Percentiles rank a stretch among this genome's conserved stretches.
These are phyloP conservation scores for Setomelanomma holmii DNA, from an alignment of 2,329 filamentous ascomycete genomes.

Conservation along the genomic window DNA sequence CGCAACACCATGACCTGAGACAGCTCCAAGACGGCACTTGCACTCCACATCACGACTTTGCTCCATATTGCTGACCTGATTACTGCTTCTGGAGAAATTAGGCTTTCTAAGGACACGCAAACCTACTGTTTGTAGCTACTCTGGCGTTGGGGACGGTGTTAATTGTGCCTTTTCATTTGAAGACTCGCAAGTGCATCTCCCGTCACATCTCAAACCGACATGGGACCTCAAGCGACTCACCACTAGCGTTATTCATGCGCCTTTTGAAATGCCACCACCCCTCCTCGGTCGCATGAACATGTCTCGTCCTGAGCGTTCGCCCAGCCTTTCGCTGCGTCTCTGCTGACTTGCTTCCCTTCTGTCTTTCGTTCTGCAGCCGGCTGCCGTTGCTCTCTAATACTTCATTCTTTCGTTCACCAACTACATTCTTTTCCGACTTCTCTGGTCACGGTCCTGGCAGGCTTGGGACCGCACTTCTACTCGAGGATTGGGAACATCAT, in stretches of 20 bases:
- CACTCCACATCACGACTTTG: constrained; percentile 30
- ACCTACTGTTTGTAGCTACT: constrained; percentile 24
- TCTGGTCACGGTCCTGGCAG: constrained; percentile 44
- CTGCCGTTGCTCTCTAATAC: constrained; percentile 48
- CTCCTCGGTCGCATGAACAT: constrained; percentile 41
- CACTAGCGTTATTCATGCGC: constrained; percentile 48
- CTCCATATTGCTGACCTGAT: constrained; percentile 20
- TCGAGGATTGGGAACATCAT: constrained; percentile 20
- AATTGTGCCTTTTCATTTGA: constrained; percentile 34
- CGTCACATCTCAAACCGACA: constrained; percentile 45
- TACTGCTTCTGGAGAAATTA: constrained; percentile 30
- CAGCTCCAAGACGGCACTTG: constrained; percentile 41
- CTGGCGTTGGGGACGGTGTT: constrained; percentile 19
- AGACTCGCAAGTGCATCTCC: constrained; percentile 24
- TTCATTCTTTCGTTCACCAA: constrained; percentile 38
- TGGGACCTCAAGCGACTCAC: constrained; percentile 43
- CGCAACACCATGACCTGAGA: constrained; percentile 41
- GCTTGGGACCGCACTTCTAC: constrained; percentile 36
- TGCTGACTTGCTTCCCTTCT: constrained; percentile 42
- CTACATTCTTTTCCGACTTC: constrained; percentile 29
- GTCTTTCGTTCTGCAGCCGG: constrained; percentile 47
- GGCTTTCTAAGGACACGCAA: constrained; percentile 11
- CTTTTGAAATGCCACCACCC: constrained; percentile 44
- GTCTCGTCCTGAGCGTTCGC: constrained; percentile 45
- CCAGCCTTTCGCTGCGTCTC: constrained; percentile 41